Percentiles rank a stretch among this genome's conserved stretches.
phyloP scores from a whole-genome alignment of 1,284 basidiomycete genomes.

The Cryptococcus sp. region DNA sequence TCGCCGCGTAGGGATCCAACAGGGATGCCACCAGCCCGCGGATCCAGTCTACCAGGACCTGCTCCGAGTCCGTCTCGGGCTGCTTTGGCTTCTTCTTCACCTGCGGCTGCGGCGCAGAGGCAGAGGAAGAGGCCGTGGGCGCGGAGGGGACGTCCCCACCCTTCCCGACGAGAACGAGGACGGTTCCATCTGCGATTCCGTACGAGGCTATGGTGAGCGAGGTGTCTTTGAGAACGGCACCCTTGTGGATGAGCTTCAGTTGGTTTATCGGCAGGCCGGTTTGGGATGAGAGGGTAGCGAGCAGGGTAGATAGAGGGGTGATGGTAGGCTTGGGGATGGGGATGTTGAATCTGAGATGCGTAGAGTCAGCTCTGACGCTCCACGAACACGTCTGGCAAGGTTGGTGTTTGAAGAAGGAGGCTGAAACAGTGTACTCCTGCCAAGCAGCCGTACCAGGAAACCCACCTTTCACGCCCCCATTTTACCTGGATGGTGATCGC shows the following conservation, averaged over 20 bases:
- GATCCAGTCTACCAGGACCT: constrained; percentile 46
- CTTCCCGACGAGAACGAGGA: constrained; percentile 45
- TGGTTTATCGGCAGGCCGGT: constrained; percentile 38
- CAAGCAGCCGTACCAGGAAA: neutral
- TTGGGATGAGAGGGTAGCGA: constrained; percentile 44
- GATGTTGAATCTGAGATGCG: constrained; percentile 45
- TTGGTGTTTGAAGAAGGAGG: neutral
- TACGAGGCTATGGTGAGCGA: constrained; percentile 46
- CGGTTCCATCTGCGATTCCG: constrained; percentile 45
- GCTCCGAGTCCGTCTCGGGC: constrained; percentile 42
- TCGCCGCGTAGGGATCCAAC: constrained; percentile 33
- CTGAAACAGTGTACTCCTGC: neutral
- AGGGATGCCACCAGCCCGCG: constrained; percentile 26
- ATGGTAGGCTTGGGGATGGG: constrained; percentile 45
- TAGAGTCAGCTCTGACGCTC: neutral
- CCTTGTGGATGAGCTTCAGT: constrained; percentile 49
- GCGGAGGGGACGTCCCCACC: constrained; percentile 31
- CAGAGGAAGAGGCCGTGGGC: constrained; percentile 14
- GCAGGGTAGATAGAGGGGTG: constrained; percentile 43
- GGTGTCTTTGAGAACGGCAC: constrained; percentile 50
- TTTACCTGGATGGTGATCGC: constrained; percentile 42
- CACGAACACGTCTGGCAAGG: too few relatives aligned
- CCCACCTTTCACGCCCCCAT: constrained; percentile 46
- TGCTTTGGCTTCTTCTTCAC: constrained; percentile 47
- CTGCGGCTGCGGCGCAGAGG: neutral